Base-by-base conservation (phyloP, 1,139 yeast species). In the Diutina sp. region DNA sequence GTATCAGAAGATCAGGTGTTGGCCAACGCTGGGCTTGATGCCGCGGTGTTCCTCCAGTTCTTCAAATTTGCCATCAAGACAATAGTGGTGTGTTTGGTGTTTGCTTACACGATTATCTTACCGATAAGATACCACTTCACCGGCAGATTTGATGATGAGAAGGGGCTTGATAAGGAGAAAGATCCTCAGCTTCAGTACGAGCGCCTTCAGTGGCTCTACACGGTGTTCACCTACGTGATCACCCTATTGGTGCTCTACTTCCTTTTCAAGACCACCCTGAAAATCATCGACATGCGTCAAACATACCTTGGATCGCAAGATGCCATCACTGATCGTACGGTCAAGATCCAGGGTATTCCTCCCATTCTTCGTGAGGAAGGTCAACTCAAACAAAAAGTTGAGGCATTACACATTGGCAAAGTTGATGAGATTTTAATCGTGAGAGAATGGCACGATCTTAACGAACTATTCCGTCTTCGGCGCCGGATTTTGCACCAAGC, bases 11-110 rank as follows among this genome's bases (percentile, higher is more conserved):
- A 81, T 45, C 90, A 90, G 61, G 82, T 93, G 1, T 74, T 93
- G 57, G 91, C 89, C 60, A 86, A 85, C 65, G 97, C 97, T 0
- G 99, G 99, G 0, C 72, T 93, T 51, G 99, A 93, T 70, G 97
- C 98, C 0, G 90, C 81, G 69, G 97, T 91, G 57, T 89, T 85
- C 64, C 71, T 89, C 35, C 85, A 87, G 16, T 89, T 89, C 68
- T 90, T 89, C 75, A 80, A 82, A 61, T 85, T 87, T 84, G 81
- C 90, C 47, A 85, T 88, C 58, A 80, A 80, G 64, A 76, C 85
- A 46, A 71, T 89, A 35, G 68, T 78, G 6, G 71, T 79, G 0
- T 79, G 88, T 64, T 75, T 86, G 1, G 60, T 85, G 1, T 77
- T 87, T 57, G 91, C 93, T 1, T 66, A 85, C 28, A 72, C 80